Evolutionary conservation across 2,329 filamentous ascomycete species (phyloP), one percentile per base, ranked within the genome.

Genomic region (Sarocladium oryzae): DNA sequence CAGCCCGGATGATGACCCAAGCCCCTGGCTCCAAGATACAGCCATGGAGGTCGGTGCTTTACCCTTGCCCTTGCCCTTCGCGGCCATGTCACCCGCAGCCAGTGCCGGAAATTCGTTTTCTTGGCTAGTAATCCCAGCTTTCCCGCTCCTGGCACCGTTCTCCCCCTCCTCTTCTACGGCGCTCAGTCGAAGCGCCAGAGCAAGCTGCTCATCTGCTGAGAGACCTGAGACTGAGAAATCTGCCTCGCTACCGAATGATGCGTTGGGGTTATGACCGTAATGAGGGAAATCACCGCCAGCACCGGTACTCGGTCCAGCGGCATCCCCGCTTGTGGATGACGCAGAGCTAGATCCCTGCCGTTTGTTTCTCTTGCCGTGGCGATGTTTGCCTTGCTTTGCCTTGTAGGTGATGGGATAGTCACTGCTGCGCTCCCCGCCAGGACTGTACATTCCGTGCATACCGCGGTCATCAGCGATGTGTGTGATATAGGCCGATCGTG

Each of bases 341-440:
- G 52, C 57, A 7, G 61, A 62, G 6, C 63, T 62, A 15, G 61
- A 56, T 5, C 56, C 51, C 1, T 66, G 61, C n/a, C 60, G 61
- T 54, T 71, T 76, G 20, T 62, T 63, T 55, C 66, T 75, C 58
- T 73, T 69, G 26, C 43, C 43, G 16, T 16, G 43, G 9, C 43
- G 11, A 15, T 48, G 43, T 21, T 20, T 48, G 38, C 56, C 51
- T n/a, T 56, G 62, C 60, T 68, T 73, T 23, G 60, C 57, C 60
- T 75, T 79, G 57, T 69, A 71, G 43, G 66, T 77, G 57, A 82
- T 69, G 13, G 74, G 68, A 45, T 49, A 49, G 33, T 49, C 46
- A 18, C 15, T 49, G 28, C 43, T 48, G 18, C 26, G 26, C 43
- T 48, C 43, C 26, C 16, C 28, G 43, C 26, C 26, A 20, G 43